phyloP scores from a whole-genome alignment of 495 filamentous ascomycete genomes.

The Penicillium ochrochloron region DNA sequence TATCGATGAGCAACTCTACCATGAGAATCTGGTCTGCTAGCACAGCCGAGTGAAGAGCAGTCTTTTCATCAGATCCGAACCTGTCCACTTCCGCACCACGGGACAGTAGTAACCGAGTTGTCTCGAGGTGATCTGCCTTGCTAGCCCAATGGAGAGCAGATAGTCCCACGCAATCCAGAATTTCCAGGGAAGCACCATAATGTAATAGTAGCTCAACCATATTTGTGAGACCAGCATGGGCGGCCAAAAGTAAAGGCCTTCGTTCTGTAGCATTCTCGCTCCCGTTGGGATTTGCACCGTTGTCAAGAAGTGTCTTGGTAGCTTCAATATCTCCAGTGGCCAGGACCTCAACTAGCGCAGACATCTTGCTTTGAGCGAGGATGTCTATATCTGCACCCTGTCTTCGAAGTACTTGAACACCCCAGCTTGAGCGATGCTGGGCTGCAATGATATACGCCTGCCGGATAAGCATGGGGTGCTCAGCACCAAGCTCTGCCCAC shows the following conservation, averaged over 20 bases:
- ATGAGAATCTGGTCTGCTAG: constrained; percentile 27
- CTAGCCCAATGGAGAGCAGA: constrained; percentile 24
- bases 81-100: constrained; percentile 23
- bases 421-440: constrained; percentile 12
- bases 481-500: constrained; percentile 23
- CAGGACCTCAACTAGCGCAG: constrained; percentile 23
- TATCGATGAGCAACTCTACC: constrained; percentile 30
- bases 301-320: constrained; percentile 11
- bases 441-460: constrained; percentile 22
- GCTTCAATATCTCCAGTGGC: constrained; percentile 8
- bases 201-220: constrained; percentile 24
- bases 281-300: constrained; percentile 28
- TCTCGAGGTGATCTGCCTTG: constrained; percentile 12
- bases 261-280: neutral
- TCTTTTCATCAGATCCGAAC: constrained; percentile 25
- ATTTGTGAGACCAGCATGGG: constrained; percentile 15
- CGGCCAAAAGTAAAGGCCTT: constrained; percentile 20
- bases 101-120: constrained; percentile 20
- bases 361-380: neutral
- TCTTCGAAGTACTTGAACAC: constrained; percentile 21
- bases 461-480: neutral
- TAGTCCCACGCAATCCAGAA: neutral
- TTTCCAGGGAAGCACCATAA: constrained; percentile 26
- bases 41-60: constrained; percentile 51
- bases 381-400: constrained; percentile 26